Base-by-base conservation (phyloP, 352 stramenopile genomes). In the Phytophthora boehmeriae region DNA sequence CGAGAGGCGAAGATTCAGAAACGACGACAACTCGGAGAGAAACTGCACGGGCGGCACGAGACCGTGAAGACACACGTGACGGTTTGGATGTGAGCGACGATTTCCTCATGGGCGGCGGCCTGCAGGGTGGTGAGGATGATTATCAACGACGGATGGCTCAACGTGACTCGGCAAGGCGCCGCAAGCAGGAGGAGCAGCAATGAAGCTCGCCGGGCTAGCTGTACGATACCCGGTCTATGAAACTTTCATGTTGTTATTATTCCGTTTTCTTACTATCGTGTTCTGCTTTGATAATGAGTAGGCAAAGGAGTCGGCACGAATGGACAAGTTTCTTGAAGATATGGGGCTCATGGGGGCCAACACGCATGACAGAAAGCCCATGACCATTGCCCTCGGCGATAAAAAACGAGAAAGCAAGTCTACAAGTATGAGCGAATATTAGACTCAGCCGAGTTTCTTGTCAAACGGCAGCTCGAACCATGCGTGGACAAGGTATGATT, bases 311-410 rank as follows among this genome's bases (percentile, higher is more conserved):
- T 71, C 73, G 3, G 83, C 78, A 14, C 72, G 83, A 5, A 92
- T 92, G 83, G 79, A 92, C 46, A 89, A 90, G 63, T 92, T 92
- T 30, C 56, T 92, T 19, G 57, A 71, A 20, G 80, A 89, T 22
- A 90, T 92, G 80, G 83, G 83, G 4, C 71, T 92, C 16, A 45
- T 71, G 11, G 63, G 68, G n/a, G 60, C 62, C 9, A 67, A 67
- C 28, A 47, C 63, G 27, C 58, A 52, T n/a, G 57, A 35, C 30
- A 62, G 50, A 8, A 67, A 74, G 19, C 72, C 69, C n/a, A 80
- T 88, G 45, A 87, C 76, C 14, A 91, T 91, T 28, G 73, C 71
- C 13, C 79, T 79, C 78, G 81, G 10, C 63, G 52, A 44, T 74
- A 65, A 27, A 14, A 22, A 38, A 38, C 42, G 9, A 10, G 17